Evolutionary conservation across 2,329 filamentous ascomycete species (phyloP).

Genomic region (Beauveria asiatica): DNA sequence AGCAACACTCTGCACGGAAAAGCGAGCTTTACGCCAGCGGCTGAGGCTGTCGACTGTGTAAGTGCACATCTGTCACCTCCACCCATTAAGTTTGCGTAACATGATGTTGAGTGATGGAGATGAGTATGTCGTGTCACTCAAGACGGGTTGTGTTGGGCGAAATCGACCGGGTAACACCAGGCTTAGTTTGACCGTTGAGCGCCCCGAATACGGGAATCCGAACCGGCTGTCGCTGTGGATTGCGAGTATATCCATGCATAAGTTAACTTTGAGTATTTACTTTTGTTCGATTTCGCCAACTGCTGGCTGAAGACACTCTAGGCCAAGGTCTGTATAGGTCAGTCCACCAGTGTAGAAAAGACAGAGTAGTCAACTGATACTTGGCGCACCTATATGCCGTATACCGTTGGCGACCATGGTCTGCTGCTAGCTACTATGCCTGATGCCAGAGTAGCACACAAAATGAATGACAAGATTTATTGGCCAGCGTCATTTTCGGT

Average conservation of each 20-base stretch:
- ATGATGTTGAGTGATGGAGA: background rate
- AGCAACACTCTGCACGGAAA: background rate
- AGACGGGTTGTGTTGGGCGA: background rate
- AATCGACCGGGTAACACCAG: background rate
- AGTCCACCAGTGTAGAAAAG: background rate
- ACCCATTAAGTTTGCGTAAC: background rate
- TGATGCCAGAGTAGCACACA: background rate
- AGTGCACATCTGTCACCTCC: background rate
- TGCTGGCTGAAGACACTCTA: slow-evolving; percentile 27
- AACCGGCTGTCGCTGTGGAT: background rate
- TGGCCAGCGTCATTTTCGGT: background rate
- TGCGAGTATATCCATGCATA: background rate
- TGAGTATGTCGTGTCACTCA: background rate
- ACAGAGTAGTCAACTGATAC: background rate
- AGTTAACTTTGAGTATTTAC: background rate
- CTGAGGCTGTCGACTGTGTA: background rate
- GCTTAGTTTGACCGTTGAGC: background rate
- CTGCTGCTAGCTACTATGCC: no score
- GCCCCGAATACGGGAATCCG: background rate
- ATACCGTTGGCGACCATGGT: background rate
- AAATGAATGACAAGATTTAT: background rate
- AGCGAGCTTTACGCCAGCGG: background rate
- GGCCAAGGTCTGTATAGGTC: slow-evolving; percentile 27
- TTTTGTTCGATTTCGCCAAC: slow-evolving; percentile 38
- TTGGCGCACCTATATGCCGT: background rate